Conservation (phyloP, 257 asterid genomes). For the Solanum lignicaule region DNA sequence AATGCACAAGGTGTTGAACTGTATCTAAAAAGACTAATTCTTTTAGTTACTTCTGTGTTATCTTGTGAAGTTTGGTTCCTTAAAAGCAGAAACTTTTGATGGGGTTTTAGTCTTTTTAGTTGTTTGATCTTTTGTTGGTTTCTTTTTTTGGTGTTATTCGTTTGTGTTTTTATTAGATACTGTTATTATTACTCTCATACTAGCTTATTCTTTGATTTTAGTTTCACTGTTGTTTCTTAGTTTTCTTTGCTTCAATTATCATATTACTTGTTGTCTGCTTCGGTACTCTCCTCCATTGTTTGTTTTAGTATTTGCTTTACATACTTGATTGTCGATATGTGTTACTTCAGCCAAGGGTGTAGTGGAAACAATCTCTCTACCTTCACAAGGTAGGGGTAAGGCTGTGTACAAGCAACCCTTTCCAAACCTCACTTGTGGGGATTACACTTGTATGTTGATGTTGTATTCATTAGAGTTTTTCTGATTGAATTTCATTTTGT, state of each 20-base stretch:
- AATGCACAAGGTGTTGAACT: not conserved
- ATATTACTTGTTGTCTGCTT: not conserved
- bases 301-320: not conserved
- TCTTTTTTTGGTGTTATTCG: not conserved
- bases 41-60: not conserved
- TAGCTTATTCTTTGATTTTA: not conserved
- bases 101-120: not conserved
- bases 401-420: not conserved
- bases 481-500: slow-evolving; percentile 7
- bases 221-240: not conserved
- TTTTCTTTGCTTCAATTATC: not conserved
- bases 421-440: not conserved
- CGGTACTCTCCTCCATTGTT: not conserved
- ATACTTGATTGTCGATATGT: not conserved
- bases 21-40: not conserved
- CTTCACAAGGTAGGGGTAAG: not conserved
- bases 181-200: not conserved
- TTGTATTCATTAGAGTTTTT: not conserved
- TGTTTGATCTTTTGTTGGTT: not conserved
- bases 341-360: not conserved
- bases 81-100: not conserved
- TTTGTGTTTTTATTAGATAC: not conserved
- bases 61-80: not conserved
- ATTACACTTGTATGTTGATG: not conserved
- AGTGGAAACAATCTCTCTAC: not conserved